Conservation (phyloP, 2,329 filamentous ascomycete genomes). For the Zymoseptoria crescenta region DNA sequence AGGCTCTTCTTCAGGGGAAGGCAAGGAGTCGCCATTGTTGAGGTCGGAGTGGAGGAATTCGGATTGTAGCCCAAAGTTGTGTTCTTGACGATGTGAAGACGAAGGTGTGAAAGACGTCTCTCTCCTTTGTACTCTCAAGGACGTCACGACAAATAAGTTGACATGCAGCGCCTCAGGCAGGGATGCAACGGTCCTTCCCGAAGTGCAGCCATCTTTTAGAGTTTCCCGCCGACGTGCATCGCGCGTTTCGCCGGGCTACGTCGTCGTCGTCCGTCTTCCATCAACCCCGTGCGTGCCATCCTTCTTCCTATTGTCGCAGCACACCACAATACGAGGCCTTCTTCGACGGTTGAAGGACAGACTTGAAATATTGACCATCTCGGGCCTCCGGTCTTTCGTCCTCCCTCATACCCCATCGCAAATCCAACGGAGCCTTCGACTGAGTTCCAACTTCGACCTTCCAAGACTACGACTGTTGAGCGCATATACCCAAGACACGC, state of each 20-base stretch:
- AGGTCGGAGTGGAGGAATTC: neutral
- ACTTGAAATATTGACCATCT: neutral
- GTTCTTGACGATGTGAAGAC: neutral
- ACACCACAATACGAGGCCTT: neutral
- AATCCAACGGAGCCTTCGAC: neutral
- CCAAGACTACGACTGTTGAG: neutral
- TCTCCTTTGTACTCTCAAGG: neutral
- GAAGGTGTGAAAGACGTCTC: neutral
- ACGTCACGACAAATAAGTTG: neutral
- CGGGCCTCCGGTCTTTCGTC: slow-evolving; percentile 1
- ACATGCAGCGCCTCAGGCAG: neutral
- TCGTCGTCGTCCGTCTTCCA: neutral
- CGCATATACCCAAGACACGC: neutral
- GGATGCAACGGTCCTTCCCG: neutral
- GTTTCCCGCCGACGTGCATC: neutral
- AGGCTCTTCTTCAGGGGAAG: slow-evolving; percentile 22
- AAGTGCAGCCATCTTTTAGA: neutral
- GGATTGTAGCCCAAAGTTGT: neutral
- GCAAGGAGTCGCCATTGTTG: slow-evolving; percentile 2
- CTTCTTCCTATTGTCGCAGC: neutral
- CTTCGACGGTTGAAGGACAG: neutral
- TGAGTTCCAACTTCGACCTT: neutral
- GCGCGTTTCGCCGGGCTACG: neutral
- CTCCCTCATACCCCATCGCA: neutral
- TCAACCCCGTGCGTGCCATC: neutral